Base-by-base conservation (phyloP, 768 basidiomycete genomes). In the Tubosaeta brunneosetosa region DNA sequence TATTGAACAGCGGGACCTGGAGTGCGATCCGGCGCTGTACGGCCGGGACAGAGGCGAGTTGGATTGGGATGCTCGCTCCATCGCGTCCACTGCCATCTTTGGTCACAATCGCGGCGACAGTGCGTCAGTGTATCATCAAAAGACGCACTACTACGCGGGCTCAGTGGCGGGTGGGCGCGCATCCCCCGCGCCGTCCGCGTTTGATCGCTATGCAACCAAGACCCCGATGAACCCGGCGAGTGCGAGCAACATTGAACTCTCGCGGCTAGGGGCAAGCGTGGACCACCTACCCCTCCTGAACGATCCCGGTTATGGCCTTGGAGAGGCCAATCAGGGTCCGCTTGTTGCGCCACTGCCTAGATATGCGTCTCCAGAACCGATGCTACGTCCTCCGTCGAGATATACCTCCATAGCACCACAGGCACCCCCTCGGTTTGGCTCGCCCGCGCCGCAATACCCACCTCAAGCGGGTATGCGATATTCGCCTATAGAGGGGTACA, bases 41-140 rank as follows among this genome's bases (percentile, higher is more conserved):
- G 79, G 77, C 58, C 83, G 88, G 14, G 91, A 93, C 64, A 77
- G 87, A 54, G 91, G 89, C 49, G 91, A 95, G 67, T 65, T 85
- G 44, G 91, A 94, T 61, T 95, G 90, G 91, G 94, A 97, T 59
- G 77, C 78, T 42, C 82, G 84, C 8, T 92, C 90, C 0, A 75
- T 92, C 58, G 77, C 83, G 6, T 84, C 85, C 10, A 75, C 78
- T 0, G 77, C 74, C 26, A 61, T 84, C 44, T 72, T 86, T 43
- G 67, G 62, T 33, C 78, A 80, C 41, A 52, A 51, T 13, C 61
- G 53, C 5, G 55, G 45, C 8, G 74, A 75, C 48, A 70, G 71
- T 19, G 65, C 71, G 1, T 74, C 77, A 5, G 56, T 75, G 5
- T 67, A 76, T n/a, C 69, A 71, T 16, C 64, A 72, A 41, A 77